Evolutionary conservation across 441 rosid species (phyloP).

Genomic region (Gossypium schwendimanii): DNA sequence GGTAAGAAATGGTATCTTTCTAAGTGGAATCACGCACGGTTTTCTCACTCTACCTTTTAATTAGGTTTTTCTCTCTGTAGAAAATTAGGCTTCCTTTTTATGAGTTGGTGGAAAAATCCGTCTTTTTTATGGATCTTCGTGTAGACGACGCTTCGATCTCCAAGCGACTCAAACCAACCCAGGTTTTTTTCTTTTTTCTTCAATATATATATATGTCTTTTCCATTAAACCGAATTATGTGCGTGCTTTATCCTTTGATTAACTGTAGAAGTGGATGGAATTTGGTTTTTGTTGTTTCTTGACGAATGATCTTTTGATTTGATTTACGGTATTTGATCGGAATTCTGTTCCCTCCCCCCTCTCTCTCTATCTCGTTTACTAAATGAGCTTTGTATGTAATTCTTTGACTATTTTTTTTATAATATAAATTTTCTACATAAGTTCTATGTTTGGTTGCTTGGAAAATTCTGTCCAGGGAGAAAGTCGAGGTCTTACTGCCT

Average conservation of each 20-base stretch:
- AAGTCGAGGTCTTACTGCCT: neutral
- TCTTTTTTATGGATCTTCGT: constrained; percentile 9
- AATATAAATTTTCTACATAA: neutral
- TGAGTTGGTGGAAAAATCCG: neutral
- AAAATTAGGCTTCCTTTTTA: neutral
- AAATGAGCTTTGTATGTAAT: neutral
- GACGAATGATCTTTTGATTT: neutral
- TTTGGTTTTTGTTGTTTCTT: neutral
- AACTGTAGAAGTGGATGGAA: neutral
- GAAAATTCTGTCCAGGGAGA: constrained; percentile 1
- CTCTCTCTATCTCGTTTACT: neutral
- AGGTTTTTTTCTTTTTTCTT: neutral
- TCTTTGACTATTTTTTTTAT: neutral
- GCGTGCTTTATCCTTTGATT: neutral
- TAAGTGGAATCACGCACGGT: neutral
- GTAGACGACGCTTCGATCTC: constrained; percentile 2
- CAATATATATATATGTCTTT: too few relatives aligned
- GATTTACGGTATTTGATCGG: neutral
- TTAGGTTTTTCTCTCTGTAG: neutral
- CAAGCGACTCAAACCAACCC: constrained; percentile 1
- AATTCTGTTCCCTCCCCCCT: neutral
- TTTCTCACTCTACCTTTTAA: neutral
- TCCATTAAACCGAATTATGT: neutral
- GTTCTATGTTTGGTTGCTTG: constrained; percentile 14
- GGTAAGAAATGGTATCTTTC: too few relatives aligned